Conservation (phyloP, 2,329 filamentous ascomycete genomes). For the Venturiaceae sp. region DNA sequence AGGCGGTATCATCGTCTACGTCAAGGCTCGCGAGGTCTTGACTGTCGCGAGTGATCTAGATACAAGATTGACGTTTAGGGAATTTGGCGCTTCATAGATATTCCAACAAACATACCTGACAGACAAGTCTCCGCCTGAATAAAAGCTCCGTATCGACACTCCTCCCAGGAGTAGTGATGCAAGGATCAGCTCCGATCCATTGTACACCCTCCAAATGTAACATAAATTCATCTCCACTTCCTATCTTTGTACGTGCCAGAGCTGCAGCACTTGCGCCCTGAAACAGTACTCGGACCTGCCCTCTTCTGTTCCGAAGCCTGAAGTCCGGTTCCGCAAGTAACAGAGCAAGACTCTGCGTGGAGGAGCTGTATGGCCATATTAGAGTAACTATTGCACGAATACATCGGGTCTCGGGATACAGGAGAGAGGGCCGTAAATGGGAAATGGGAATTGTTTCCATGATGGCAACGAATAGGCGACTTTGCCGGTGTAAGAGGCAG, state of each 20-base stretch:
- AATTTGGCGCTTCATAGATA: background rate
- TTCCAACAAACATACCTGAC: slow-evolving; percentile 18
- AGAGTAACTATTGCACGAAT: slow-evolving; percentile 70
- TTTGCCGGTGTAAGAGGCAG: background rate
- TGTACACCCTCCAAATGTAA: slow-evolving; percentile 59
- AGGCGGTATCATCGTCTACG: slow-evolving; percentile 31
- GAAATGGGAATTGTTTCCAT: slow-evolving; percentile 11
- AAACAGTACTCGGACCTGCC: slow-evolving; percentile 74
- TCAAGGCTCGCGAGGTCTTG: slow-evolving; percentile 41
- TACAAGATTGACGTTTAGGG: slow-evolving; percentile 7
- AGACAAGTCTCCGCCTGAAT: slow-evolving; percentile 29
- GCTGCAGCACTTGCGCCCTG: slow-evolving; percentile 59
- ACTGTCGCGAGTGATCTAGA: slow-evolving; percentile 36
- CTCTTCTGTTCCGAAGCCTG: slow-evolving; percentile 63
- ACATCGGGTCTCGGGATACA: slow-evolving; percentile 18
- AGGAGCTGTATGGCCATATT: slow-evolving; percentile 83
- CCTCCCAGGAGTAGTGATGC: slow-evolving; percentile 44
- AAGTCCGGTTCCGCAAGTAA: slow-evolving; percentile 80
- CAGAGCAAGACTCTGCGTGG: slow-evolving; percentile 63
- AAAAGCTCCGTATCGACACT: slow-evolving; percentile 48
- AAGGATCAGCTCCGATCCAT: slow-evolving; percentile 50
- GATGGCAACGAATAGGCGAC: too few species aligned
- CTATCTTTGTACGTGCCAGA: slow-evolving; percentile 56
- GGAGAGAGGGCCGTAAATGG: slow-evolving; percentile 1
- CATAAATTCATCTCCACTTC: slow-evolving; percentile 67